Evolutionary conservation across 306 rosid genomes (phyloP), one percentile per base, ranked within the genome.

Genomic region (Vigna radiata): DNA sequence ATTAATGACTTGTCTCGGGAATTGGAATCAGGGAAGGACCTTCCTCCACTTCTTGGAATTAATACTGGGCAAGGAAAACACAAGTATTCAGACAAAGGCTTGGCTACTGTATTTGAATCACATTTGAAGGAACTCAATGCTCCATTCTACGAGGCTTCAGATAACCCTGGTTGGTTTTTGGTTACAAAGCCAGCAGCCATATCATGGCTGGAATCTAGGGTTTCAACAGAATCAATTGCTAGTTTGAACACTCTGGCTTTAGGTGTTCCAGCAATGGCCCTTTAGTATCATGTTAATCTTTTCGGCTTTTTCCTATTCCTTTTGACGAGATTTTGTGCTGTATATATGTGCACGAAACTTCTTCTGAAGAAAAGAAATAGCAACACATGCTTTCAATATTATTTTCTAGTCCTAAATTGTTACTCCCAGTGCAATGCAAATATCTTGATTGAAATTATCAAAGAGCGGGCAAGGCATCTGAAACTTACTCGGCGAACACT

Each of bases 1-100:
- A 82, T 91, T 17, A 86, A 84, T 79, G 97, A 94, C 83, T 83
- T 94, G 86, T 74, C 90, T 13, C 86, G 56, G 83, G 86, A 84
- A 19, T 63, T 87, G 83, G 88, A 85, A 82, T 88, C 86, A 18
- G 94, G 85, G 73, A 93, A 89, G 78, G 93, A 90, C 58, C 86
- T 94, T 73, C 97, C 97, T 1, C 91, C 91, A 2, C 62, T 90
- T 80, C 90, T 94, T 52, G 96, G 94, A 80, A 91, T 94, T 70
- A 84, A 89, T 81, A 90, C 97, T 4, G 94, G 96, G 25, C 88
- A 87, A 62, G 94, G 98, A 61, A 90, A 86, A 74, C 93, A 85
- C 77, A 90, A 89, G 77, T 88, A 70, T 81, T 85, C 94, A 5
- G 93, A 87, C 49, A 89, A 81, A 84, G 91, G 92, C 59, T 83